Base-by-base conservation (phyloP, 2,329 filamentous ascomycete species). In the Sodiomyces alkalinus region DNA sequence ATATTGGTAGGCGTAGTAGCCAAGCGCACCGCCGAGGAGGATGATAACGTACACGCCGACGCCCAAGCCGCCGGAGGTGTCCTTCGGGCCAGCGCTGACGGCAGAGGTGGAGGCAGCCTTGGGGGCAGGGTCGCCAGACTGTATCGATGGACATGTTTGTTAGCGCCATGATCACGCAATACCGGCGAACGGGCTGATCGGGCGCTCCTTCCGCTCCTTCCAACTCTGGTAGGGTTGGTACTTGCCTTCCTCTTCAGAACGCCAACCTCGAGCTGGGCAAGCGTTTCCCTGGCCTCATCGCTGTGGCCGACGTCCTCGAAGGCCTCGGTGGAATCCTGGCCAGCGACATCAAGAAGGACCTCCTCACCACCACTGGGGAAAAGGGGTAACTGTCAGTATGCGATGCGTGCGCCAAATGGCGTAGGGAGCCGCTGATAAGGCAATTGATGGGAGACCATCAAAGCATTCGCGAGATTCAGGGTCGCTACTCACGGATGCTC, bases 261-360 rank as follows among this genome's bases (percentile, higher is more conserved):
- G 40, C 82, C 86, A 41, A 90, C 68, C 29, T 74, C 58, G 40
- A 92, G 63, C 47, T 73, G 71, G 18, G 79, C 74, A 33, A 98
- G 74, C 42, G 92, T 87, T 64, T 96, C 87, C 42, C 90, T 79
- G 42, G 90, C 90, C 68, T 98, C 90, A 58, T 98, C 90, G 47
- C 81, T 92, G 78, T 98, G 90, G 51, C 90, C 90, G 48, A 98
- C 90, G 59, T 98, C 90, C 65, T 98, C 90, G 53, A 98, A 98
- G 37, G 90, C 87, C 62, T 96, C 90, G 45, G 87, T 93, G 47
- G 81, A 80, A 58, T 98, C 90, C 62, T 93, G 86, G 43, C 90
- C 90, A 48, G 68, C 90, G 39, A 96, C 86, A 44, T 98, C 90
- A 43, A 98, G 78, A 39, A 98, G 65, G 44, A 98, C 90, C 64